A percentile compares a stretch with the other conserved stretches of the same genome.
phyloP scores from a whole-genome alignment of 1,284 basidiomycete genomes.

The Kwoniella shivajii region DNA sequence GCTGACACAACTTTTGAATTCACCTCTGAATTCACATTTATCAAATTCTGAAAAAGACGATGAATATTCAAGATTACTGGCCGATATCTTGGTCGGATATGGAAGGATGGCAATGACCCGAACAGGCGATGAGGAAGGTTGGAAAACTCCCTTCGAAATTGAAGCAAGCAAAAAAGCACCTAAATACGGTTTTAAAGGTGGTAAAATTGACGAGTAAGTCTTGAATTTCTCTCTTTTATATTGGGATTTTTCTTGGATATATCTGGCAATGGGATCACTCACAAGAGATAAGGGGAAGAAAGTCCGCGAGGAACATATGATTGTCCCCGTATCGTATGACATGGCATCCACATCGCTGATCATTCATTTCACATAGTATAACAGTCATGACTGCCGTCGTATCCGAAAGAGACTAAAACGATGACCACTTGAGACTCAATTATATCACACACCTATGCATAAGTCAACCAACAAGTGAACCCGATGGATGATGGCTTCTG shows the following conservation, averaged over 20 bases:
- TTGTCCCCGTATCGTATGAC: not conserved
- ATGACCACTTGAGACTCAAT: not conserved
- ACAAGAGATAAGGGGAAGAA: not conserved
- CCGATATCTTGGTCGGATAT: constrained; percentile 55
- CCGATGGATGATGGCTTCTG: too few relatives aligned
- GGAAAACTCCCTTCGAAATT: constrained; percentile 53
- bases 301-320: not conserved
- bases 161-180: constrained; percentile 49
- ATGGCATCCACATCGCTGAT: not conserved
- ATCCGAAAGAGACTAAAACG: constrained; percentile 13
- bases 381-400: constrained; percentile 50
- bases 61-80: constrained; percentile 50
- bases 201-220: constrained; percentile 57
- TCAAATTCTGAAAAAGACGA: constrained; percentile 38
- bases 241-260: not conserved
- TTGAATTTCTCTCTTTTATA: not conserved
- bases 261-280: not conserved
- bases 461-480: too few relatives aligned
- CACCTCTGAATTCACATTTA: constrained; percentile 44
- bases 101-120: constrained; percentile 52
- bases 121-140: constrained; percentile 45
- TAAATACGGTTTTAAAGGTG: constrained; percentile 54
- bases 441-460: too few relatives aligned
- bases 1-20: constrained; percentile 26
- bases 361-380: constrained; percentile 28